Base-by-base conservation (phyloP, 345 rosid genomes). In the Aegle marmelos region DNA sequence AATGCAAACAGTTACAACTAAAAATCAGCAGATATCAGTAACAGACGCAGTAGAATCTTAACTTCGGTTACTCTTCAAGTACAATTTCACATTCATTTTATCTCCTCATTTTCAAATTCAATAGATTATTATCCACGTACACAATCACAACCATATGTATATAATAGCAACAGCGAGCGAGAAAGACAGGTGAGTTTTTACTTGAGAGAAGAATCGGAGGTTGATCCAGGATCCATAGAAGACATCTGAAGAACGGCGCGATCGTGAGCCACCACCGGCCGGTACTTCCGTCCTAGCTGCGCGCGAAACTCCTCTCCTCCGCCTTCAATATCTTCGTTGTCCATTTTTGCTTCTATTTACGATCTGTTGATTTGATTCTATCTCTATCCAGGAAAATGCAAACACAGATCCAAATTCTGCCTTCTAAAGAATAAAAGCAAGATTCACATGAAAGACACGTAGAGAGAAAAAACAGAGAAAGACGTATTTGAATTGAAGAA, bases 181-280 rank as follows among this genome's bases (percentile, higher is more conserved):
- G 76, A n/a, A 59, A 28, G 54, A 45, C 9, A 30, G 41, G 30
- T 41, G 70, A 45, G 50, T 3, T 72, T 25, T 66, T 74, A 90
- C 87, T 66, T 84, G 67, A 61, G 22, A 74, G 41, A 82, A 72
- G 28, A 10, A 17, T 13, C 27, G 39, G 94, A 87, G 22, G 95
- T 79, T 79, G 95, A 90, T 88, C 94, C 97, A 36, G 89, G 91
- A 85, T 90, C 97, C 72, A 94, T 67, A 68, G 98, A 87, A 1
- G 98, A 88, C 99, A 94, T 94, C 86, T 92, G 90, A 68, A 96
- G 90, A 73, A 94, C 97, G 48, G 98, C 99, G 9, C 95, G 93
- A 86, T 93, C 98, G 67, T 90, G 82, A 39, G 94, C 92, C 73
- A 87, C 97, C 24, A 96, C 98, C 9, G 99, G 99, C 28, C 89